A percentile compares a stretch with the other conserved stretches of the same genome.
These are phyloP conservation scores for Penicillium lividum DNA, from an alignment of 495 filamentous ascomycete genomes.

Conservation along the genomic window DNA sequence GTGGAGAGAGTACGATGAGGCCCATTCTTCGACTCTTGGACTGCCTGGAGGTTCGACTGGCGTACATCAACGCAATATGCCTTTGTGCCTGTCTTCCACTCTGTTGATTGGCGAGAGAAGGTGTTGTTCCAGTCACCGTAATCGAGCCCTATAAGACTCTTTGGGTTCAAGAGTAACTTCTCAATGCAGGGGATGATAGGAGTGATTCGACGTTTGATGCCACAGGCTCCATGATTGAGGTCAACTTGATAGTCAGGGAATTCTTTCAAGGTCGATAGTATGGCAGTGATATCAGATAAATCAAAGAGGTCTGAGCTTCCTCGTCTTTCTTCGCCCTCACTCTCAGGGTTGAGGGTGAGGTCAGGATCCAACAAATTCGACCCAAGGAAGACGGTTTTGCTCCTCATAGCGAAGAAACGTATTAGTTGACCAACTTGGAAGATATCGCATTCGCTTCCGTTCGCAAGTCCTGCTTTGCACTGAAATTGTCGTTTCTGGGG, in stretches of 20 bases:
- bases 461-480: conserved; percentile 77
- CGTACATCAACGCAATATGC: conserved; percentile 35
- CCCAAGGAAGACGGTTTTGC: conserved; percentile 50
- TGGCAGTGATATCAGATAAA: conserved; percentile 46
- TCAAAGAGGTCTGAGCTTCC: conserved; percentile 15
- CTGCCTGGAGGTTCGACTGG: conserved; percentile 29
- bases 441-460: conserved; percentile 73
- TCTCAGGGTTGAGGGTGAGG: conserved; percentile 18
- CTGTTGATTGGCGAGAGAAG: conserved; percentile 2
- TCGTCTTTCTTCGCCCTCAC: conserved; percentile 19
- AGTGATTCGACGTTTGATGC: conserved; percentile 64
- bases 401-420: conserved; percentile 65
- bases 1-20: neutral
- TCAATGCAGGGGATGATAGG: conserved; percentile 70
- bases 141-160: conserved; percentile 68
- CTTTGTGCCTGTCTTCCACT: conserved; percentile 8
- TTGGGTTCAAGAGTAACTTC: conserved; percentile 62
- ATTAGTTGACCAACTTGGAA: conserved; percentile 87
- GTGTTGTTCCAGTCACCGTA: conserved; percentile 36
- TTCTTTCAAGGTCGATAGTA: conserved; percentile 58
- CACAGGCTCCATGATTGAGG: conserved; percentile 57
- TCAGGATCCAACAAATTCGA: conserved; percentile 48
- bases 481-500: conserved; percentile 47
- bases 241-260: conserved; percentile 42
- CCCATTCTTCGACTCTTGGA: neutral